Percentiles rank a stretch among this genome's conserved stretches.
These are phyloP conservation scores for Fusarium acutatum DNA, from an alignment of 2,329 filamentous ascomycete genomes.

Conservation along the genomic window DNA sequence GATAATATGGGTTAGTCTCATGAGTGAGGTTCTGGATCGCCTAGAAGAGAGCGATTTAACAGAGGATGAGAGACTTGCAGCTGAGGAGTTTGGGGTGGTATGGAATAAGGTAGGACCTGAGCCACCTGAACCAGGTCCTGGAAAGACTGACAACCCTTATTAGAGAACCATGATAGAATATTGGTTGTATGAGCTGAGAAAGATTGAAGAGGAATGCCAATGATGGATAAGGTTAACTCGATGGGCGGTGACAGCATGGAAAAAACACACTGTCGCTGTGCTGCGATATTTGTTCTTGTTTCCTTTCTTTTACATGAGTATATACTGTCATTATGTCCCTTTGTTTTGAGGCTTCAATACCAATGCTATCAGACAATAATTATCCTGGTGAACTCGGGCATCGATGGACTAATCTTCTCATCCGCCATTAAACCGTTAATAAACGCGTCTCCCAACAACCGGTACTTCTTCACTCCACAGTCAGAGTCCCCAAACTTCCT, in stretches of 20 bases:
- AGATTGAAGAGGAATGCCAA: background rate
- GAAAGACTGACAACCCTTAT: fast-evolving
- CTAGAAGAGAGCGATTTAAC: background rate
- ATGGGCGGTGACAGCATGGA: background rate
- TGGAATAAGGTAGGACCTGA: background rate
- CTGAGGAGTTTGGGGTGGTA: background rate
- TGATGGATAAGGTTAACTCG: too few relatives aligned
- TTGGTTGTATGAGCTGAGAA: background rate
- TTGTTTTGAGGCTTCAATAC: fast-evolving
- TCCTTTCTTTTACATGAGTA: too few relatives aligned
- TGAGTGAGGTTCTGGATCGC: background rate
- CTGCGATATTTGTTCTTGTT: too few relatives aligned
- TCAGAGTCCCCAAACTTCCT: background rate
- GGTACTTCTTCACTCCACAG: fast-evolving
- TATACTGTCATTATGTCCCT: too few relatives aligned
- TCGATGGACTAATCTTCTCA: background rate
- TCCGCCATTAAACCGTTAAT: background rate
- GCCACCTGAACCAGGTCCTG: too few relatives aligned
- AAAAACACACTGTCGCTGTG: too few relatives aligned
- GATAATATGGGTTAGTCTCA: fast-evolving
- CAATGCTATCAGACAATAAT: background rate
- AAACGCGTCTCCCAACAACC: background rate
- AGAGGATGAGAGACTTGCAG: background rate
- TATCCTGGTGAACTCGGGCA: fast-evolving
- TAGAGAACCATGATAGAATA: background rate